Base-by-base conservation (phyloP, 257 asterid species). In the Solanum appendiculatum region DNA sequence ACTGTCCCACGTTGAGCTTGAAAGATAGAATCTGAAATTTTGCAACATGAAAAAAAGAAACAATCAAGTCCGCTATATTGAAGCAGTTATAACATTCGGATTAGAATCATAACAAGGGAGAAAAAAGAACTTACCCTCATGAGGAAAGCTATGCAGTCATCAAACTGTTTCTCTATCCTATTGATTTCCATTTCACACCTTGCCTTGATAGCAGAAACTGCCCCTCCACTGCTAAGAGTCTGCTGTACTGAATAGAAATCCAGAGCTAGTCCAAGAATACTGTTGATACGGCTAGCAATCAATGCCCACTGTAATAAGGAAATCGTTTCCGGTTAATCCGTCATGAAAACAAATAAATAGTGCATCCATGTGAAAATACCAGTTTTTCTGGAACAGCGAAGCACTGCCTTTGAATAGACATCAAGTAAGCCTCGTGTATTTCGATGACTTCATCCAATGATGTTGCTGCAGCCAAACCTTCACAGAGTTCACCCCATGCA, bases 361-460 rank as follows among this genome's bases (percentile, higher is more conserved):
- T 78, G 42, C 72, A 3, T 44, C 37, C 39, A 37, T 69, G 12
- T 39, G 72, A 21, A 70, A 85, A 74, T 86, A 96, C 99, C 98
- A 97, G 96, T 93, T 95, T 97, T 91, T 97, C 99, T 31, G 98
- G 99, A 90, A 95, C 98, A 58, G 94, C 99, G 70, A 97, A 97
- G 89, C 99, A 94, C 89, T 95, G 99, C 66, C 98, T 89, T 89
- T 94, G 99, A 80, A 97, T 95, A 9, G 98, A 93, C 93, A 91
- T 87, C 91, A 97, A 90, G 93, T 97, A 97, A 82, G 95, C 92
- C 88, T 97, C 99, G 31, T 97, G 99, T 82, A 95, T 98, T 93
- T 97, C 97, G 21, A 97, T 97, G 88, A 93, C 99, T 93, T 94
- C 99, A 89, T 95, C 99, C 86, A 95, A 92, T 23, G 98, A 94